Conservation (phyloP, 257 asterid genomes). For the Solanum rostratum region DNA sequence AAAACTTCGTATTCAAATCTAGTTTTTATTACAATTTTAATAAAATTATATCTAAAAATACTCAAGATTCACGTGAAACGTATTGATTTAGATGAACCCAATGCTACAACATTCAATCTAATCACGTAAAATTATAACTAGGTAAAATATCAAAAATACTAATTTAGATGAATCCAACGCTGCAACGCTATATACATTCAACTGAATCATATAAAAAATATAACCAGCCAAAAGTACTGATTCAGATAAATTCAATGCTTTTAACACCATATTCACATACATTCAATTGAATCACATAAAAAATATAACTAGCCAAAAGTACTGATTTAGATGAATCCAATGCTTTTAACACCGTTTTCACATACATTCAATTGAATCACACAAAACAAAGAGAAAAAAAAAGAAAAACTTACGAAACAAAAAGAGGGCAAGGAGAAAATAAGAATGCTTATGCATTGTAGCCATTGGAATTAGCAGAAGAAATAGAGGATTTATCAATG, state of each 20-base stretch:
- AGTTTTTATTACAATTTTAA: background rate
- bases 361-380: background rate
- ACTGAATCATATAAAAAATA: no score
- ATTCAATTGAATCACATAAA: background rate
- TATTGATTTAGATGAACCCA: background rate
- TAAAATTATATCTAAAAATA: background rate
- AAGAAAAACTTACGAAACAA: background rate
- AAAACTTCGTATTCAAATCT: background rate
- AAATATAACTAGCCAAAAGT: background rate
- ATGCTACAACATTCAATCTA: no score
- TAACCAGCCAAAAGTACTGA: no score
- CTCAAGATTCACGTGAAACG: background rate
- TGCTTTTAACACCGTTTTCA: no score
- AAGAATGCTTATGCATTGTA: background rate
- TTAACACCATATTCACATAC: no score
- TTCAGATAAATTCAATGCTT: no score
- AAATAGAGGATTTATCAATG: background rate
- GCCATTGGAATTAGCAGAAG: background rate
- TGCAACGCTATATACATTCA: no score
- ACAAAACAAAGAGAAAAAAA: background rate
- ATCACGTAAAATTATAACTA: no score
- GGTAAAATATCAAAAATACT: no score
- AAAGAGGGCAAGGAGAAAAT: background rate
- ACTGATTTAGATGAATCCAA: no score
- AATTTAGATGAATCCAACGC: no score